Evolutionary conservation across 2,329 filamentous ascomycete species (phyloP), one percentile per base, ranked within the genome.

Genomic region (Aureobasidium sp.): DNA sequence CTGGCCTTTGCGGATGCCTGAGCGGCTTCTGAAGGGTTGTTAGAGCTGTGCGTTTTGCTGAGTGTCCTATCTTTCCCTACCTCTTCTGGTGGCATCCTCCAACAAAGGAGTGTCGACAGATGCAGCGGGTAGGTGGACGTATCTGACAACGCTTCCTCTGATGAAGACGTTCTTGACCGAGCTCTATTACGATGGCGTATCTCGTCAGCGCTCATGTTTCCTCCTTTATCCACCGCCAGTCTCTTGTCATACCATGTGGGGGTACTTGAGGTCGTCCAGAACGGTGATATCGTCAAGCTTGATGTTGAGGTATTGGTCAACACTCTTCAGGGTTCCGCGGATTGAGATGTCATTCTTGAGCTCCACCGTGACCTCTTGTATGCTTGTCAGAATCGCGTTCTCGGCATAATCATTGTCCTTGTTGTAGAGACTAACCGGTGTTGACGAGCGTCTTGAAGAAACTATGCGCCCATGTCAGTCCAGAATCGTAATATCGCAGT

Each of bases 371-470:
- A 99, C 92, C 80, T 95, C 87, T 69, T 94, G 89, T 21, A 80
- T 6, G 9, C 10, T 16, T 21, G 34, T 61, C 49, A 61, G 59
- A 44, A 5, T 48, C 16, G n/a, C n/a, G 6, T 45, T 25, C 21
- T 21, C 21, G 21, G 21, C 47, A 5, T 16, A 29, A 13, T 8
- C 1, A 16, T 15, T n/a, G 47, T 27, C 36, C 21, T 25, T 29
- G 27, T 27, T 25, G 6, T 10, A 10, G 37, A 27, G 11, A 53
- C 59, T 52, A 21, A 61, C 58, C 58, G 48, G 58, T 45, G 58
- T 97, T 94, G 74, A 97, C 95, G 71, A 97, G 89, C 59, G 93
- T 97, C 77, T 97, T 97, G 86, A 97, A 97, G 81, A 97, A 97
- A 79, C 90, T 94, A 64, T 59, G 58, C 54, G 47, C 25, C 16